Evolutionary conservation across 108 stramenopile species (phyloP).

Genomic region (Craspedostauros australis): DNA sequence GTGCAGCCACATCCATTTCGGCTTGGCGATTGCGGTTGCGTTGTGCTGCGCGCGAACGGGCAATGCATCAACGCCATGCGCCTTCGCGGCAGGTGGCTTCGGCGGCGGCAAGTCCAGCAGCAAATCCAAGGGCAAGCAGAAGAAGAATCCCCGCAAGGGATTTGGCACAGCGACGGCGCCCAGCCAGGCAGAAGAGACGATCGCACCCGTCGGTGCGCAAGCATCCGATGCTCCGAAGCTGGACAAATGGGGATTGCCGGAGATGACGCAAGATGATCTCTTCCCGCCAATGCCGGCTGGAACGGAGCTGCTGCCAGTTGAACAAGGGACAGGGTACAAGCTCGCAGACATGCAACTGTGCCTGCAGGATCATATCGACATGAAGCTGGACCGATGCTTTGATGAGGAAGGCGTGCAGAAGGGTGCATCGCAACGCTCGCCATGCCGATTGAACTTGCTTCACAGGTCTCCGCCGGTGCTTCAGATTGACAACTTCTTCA

Average conservation of each 20-base stretch:
- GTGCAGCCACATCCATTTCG: slow-evolving; percentile 26
- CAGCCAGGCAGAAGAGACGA: no score
- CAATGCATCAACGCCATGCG: no score
- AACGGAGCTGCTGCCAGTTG: slow-evolving; percentile 26
- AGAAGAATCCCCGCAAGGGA: no score
- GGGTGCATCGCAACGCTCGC: slow-evolving; percentile 7
- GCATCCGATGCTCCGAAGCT: slow-evolving; percentile 22
- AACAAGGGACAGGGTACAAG: slow-evolving; percentile 14
- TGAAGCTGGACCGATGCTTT: slow-evolving; percentile 40
- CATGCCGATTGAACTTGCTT: slow-evolving; percentile 43
- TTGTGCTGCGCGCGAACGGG: no score
- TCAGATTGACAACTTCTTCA: slow-evolving; percentile 67
- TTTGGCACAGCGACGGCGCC: no score
- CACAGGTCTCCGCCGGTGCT: slow-evolving; percentile 71
- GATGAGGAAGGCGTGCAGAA: slow-evolving; percentile 49
- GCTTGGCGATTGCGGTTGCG: no score
- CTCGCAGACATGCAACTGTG: slow-evolving; percentile 29
- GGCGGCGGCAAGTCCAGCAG: neutral
- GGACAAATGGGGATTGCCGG: slow-evolving; percentile 77
- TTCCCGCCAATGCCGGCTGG: slow-evolving; percentile 63
- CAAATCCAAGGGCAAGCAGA: neutral
- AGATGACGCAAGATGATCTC: slow-evolving; percentile 60
- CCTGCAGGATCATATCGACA: slow-evolving; percentile 39
- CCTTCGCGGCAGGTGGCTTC: neutral
- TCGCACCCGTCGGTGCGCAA: no score